Conservation (phyloP, 176 grass and related monocot species). For the Otatea glauca region DNA sequence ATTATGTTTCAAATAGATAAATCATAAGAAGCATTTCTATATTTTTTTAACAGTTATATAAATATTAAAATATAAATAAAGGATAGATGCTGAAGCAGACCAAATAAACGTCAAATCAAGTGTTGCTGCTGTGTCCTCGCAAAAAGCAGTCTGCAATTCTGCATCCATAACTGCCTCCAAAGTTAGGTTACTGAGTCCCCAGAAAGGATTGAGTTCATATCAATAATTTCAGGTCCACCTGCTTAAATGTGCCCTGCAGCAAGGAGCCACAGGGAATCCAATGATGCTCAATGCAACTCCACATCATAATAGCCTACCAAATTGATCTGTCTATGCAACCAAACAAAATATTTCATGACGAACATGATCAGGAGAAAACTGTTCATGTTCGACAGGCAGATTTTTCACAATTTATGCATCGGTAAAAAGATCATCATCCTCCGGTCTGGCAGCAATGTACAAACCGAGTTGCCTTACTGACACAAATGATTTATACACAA, state of each 20-base stretch:
- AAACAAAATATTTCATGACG: neutral
- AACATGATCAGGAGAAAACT: constrained; percentile 23
- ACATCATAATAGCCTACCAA: constrained; percentile 10
- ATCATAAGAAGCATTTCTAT: too few relatives aligned
- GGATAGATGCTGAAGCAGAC: too few relatives aligned
- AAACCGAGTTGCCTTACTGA: constrained; percentile 45
- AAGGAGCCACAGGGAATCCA: constrained; percentile 38
- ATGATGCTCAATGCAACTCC: constrained; percentile 17
- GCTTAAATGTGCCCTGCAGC: constrained; percentile 48
- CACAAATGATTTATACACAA: constrained; percentile 56
- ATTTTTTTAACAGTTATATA: too few relatives aligned
- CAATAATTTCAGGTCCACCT: constrained; percentile 43
- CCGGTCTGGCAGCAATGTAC: constrained; percentile 37
- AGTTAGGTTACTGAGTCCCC: constrained; percentile 24
- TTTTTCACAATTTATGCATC: constrained; percentile 33
- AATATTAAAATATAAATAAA: too few relatives aligned
- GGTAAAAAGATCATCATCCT: constrained; percentile 7
- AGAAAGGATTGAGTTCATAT: constrained; percentile 20
- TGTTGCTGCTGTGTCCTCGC: constrained; percentile 5
- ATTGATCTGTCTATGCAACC: constrained; percentile 3
- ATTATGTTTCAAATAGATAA: neutral
- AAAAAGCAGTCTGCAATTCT: neutral
- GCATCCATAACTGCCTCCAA: constrained; percentile 31
- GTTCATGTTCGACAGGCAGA: neutral
- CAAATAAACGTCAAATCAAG: neutral